Conservation (phyloP, 768 basidiomycete genomes). For the Boletellus emodensis region DNA sequence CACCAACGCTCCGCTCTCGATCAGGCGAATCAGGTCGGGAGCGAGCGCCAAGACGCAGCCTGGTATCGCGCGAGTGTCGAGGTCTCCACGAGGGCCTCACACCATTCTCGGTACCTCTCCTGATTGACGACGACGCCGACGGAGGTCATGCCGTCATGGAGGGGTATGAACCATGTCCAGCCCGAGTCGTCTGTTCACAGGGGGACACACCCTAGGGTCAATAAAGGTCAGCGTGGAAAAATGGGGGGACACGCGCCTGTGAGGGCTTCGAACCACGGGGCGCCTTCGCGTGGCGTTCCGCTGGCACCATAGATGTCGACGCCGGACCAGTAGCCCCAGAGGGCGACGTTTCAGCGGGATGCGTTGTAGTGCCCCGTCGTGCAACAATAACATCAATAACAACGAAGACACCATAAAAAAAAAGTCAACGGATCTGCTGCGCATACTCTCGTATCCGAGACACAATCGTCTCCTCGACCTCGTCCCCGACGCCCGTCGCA, state of each 20-base stretch:
- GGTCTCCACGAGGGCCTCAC: conserved; percentile 23
- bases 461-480: conserved; percentile 65
- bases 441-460: conserved; percentile 79
- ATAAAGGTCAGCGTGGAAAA: too few species aligned
- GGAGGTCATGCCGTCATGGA: conserved; percentile 61
- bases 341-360: conserved; percentile 66
- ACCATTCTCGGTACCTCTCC: conserved; percentile 41
- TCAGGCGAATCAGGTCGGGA: conserved; percentile 37
- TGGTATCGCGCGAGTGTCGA: conserved; percentile 40
- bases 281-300: conserved; percentile 48
- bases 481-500: conserved; percentile 75
- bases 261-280: conserved; percentile 70
- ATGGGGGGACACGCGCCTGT: conserved; percentile 47
- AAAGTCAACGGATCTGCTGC: conserved; percentile 75
- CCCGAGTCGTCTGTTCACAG: conserved; percentile 53
- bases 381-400: too few species aligned
- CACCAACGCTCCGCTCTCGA: conserved; percentile 25
- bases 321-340: conserved; percentile 74
- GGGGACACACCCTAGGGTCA: too few species aligned
- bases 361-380: conserved; percentile 66
- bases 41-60: conserved; percentile 42
- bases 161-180: conserved; percentile 70
- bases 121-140: conserved; percentile 63
- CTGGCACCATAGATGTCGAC: conserved; percentile 49
- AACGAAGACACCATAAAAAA: background rate